Evolutionary conservation across 495 filamentous ascomycete genomes (phyloP), one percentile per base, ranked within the genome.

Genomic region (Physcia stellaris): DNA sequence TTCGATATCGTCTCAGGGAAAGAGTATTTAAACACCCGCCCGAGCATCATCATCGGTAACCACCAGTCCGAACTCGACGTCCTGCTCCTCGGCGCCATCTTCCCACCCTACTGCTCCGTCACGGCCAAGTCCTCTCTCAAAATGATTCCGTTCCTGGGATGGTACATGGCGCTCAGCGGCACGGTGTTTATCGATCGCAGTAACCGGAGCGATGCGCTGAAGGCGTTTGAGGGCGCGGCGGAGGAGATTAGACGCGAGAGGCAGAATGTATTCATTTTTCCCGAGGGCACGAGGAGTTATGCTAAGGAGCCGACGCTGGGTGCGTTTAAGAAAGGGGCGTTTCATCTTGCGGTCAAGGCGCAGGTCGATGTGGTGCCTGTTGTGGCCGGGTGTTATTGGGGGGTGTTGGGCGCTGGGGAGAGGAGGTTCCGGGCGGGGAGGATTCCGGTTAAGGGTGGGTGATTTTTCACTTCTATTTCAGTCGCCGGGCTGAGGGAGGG

Each of bases 281-380:
- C 83, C 26, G 90, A 98, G 62, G 90, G 90, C 11, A 99, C 90
- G 4, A 69, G 90, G 35, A 88, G 82, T 47, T 94, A 99, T 64
- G 71, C 79, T 33, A 72, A 77, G 47, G 75, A 83, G 33, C 80
- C 90, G 4, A 75, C 68, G 35, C 59, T 99, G 51, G 62, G 95
- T 39, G 76, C 82, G 5, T 99, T 96, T 64, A 98, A 99, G 65
- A 96, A 96, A 65, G 90, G 90, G 42, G 90, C 90, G 26, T 99
- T 96, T 61, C 90, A 96, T 56, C 65, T 98, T 9, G 90, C 90
- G 16, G 75, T 99, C 5, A 81, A 95, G 64, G 92, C 88, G 1
- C 79, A 84, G 52, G 88, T 94, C 20, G 86, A 85, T 15, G 83
- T 96, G 51, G 79, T 99, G 26, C 88, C 88, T 0, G 65, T 69